phyloP scores from a whole-genome alignment of 108 stramenopile species.

The Seminavis robusta region DNA sequence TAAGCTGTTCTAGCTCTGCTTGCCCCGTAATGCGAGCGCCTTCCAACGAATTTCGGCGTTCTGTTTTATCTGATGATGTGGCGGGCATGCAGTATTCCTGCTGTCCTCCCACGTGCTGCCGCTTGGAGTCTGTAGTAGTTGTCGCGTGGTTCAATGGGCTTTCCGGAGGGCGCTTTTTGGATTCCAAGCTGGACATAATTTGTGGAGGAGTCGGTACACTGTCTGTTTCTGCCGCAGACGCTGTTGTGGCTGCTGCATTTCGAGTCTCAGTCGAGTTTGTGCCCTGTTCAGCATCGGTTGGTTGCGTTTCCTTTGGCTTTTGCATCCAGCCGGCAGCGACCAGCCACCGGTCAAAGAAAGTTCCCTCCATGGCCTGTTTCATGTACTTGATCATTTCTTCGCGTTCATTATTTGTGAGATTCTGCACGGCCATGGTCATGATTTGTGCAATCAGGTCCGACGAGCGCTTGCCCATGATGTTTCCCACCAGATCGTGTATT shows the following conservation, averaged over 20 bases:
- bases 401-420: constrained; percentile 65
- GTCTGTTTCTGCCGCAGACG: constrained; percentile 1
- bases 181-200: too few species aligned
- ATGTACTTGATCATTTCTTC: constrained; percentile 86
- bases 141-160: background rate
- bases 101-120: too few species aligned
- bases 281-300: constrained; percentile 2
- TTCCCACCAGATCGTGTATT: constrained; percentile 82
- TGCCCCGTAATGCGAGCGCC: constrained; percentile 68
- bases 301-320: constrained; percentile 17
- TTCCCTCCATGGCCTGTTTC: constrained; percentile 89
- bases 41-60: too few species aligned
- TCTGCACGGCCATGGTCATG: constrained; percentile 91
- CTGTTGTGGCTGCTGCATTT: background rate
- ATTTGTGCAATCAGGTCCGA: constrained; percentile 84
- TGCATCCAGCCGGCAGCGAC: constrained; percentile 76
- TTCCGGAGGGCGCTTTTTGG: background rate
- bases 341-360: constrained; percentile 90
- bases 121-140: background rate
- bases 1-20: constrained; percentile 77
- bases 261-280: background rate
- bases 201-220: too few species aligned
- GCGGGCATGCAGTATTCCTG: too few species aligned
- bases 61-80: too few species aligned
- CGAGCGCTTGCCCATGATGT: constrained; percentile 87